phyloP scores from a whole-genome alignment of 805 yeast genomes.

The Isabelozyma pseudorhagii region DNA sequence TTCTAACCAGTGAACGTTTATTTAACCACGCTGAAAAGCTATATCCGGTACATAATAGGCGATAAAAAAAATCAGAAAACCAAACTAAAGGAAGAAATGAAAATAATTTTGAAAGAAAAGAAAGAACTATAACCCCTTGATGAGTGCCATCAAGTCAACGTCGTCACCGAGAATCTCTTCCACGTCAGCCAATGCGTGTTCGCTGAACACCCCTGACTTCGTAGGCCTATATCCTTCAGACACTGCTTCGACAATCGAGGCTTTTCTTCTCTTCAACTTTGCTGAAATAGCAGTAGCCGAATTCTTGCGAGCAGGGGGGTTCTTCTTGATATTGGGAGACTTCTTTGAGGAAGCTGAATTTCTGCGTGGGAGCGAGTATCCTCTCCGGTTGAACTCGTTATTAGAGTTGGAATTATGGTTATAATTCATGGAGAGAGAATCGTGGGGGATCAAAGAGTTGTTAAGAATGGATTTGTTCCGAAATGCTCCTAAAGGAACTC shows the following conservation, averaged over 20 bases:
- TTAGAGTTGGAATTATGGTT: conserved; percentile 24
- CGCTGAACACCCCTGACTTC: conserved; percentile 73
- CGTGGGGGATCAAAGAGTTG: conserved; percentile 20
- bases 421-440: conserved; percentile 20
- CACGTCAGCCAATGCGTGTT: conserved; percentile 68
- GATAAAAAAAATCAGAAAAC: neutral
- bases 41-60: neutral
- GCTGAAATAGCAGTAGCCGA: conserved; percentile 12
- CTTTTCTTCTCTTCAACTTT: conserved; percentile 50
- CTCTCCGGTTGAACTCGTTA: conserved; percentile 21
- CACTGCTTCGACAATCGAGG: conserved; percentile 71
- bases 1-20: neutral
- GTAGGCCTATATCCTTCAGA: conserved; percentile 75
- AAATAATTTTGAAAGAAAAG: neutral
- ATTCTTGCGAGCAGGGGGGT: neutral
- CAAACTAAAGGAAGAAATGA: neutral
- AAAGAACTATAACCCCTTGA: conserved; percentile 21
- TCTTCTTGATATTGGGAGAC: conserved; percentile 4
- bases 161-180: conserved; percentile 65
- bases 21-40: neutral
- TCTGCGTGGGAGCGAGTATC: conserved; percentile 15
- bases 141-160: conserved; percentile 42
- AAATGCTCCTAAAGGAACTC: conserved; percentile 85
- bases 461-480: conserved; percentile 59
- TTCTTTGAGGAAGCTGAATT: conserved; percentile 9